These are phyloP conservation scores for Orychophragmus violaceus DNA, from an alignment of 345 rosid species.

Conservation along the genomic window DNA sequence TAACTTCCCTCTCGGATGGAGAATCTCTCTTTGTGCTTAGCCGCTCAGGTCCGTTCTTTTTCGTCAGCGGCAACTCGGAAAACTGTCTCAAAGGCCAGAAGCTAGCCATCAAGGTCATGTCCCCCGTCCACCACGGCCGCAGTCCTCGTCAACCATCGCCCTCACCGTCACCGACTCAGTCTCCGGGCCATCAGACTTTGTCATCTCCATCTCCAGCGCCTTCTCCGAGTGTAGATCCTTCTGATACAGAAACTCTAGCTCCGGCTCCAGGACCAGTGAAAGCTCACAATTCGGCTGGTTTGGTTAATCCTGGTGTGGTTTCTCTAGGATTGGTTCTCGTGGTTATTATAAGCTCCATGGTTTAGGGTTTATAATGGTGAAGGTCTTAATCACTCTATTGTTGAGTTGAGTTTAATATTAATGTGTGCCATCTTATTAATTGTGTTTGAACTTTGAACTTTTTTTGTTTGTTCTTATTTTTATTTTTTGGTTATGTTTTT, in stretches of 20 bases:
- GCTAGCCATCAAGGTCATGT: constrained; percentile 51
- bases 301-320: neutral
- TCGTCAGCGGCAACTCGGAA: constrained; percentile 49
- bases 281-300: constrained; percentile 21
- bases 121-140: constrained; percentile 22
- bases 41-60: constrained; percentile 56
- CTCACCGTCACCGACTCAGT: neutral
- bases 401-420: neutral
- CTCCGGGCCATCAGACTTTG: neutral
- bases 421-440: neutral
- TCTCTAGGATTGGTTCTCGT: constrained; percentile 17
- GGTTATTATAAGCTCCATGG: constrained; percentile 1
- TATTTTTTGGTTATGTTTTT: neutral
- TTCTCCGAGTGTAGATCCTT: constrained; percentile 6
- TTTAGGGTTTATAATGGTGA: neutral
- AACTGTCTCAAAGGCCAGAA: constrained; percentile 63
- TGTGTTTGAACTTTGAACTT: neutral
- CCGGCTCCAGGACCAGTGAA: constrained; percentile 17
- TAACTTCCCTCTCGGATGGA: constrained; percentile 50
- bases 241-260: constrained; percentile 1
- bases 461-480: neutral
- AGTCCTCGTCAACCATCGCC: constrained; percentile 14
- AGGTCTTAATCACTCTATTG: neutral
- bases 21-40: constrained; percentile 43
- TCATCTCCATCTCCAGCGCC: constrained; percentile 29